These are phyloP conservation scores for Rhododendron simsii DNA, from an alignment of 148 eudicot species.

Conservation along the genomic window DNA sequence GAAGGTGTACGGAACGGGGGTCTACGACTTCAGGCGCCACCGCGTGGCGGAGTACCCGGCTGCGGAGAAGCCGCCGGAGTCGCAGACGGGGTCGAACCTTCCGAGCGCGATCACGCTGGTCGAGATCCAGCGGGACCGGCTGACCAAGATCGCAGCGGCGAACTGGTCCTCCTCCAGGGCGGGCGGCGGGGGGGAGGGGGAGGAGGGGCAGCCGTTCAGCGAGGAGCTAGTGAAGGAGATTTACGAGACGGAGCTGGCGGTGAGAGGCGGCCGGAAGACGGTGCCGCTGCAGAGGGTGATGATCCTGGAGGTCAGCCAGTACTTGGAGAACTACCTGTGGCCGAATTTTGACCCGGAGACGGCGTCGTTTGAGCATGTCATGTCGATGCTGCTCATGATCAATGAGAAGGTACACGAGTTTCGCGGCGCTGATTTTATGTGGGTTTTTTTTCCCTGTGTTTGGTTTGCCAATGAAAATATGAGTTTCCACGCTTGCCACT, in stretches of 20 bases:
- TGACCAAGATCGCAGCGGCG: constrained; percentile 65
- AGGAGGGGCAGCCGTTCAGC: constrained; percentile 34
- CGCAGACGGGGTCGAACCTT: constrained; percentile 33
- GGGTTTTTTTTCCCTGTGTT: neutral
- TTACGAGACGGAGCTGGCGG: constrained; percentile 69
- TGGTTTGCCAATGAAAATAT: too few relatives aligned
- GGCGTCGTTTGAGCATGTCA: constrained; percentile 77
- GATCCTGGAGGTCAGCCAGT: constrained; percentile 96
- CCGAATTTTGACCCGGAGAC: constrained; percentile 64
- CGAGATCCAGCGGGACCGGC: constrained; percentile 79
- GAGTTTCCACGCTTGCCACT: too few relatives aligned
- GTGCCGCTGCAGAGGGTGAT: constrained; percentile 90
- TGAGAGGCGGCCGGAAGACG: constrained; percentile 54
- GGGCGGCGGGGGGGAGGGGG: constrained; percentile 11
- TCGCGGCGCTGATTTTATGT: neutral
- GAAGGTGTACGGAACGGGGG: constrained; percentile 79
- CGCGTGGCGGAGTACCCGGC: constrained; percentile 95
- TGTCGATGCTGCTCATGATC: constrained; percentile 92
- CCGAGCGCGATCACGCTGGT: constrained; percentile 64
- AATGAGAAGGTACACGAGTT: constrained; percentile 73
- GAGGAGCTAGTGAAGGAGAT: constrained; percentile 71
- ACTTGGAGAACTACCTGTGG: constrained; percentile 93
- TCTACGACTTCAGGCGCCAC: constrained; percentile 86
- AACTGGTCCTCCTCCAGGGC: constrained; percentile 50
- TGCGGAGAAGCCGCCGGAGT: constrained; percentile 35